Evolutionary conservation across 116 monocot genomes (phyloP), one percentile per base, ranked within the genome.

Genomic region (Zostera marina): DNA sequence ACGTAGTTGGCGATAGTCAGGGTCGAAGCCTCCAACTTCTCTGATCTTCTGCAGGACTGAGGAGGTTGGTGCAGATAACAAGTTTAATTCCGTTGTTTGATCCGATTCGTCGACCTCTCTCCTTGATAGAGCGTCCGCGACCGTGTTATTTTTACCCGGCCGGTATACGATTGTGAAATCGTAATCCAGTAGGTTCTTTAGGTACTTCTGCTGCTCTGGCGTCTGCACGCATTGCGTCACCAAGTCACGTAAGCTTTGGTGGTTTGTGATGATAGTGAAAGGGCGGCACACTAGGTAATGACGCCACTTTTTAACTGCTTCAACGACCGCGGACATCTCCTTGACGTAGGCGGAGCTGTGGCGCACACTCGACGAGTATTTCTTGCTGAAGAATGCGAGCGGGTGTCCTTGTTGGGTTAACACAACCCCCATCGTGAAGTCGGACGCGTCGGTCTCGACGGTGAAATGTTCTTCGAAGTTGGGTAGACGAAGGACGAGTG

Each of bases 241-340:
- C 7, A 59, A 15, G n/a, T 41, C 9, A 8, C 16, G 39, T 3
- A 59, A 11, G 17, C 40, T 42, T 38, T 41, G 32, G 3, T 59
- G 41, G 42, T 59, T 41, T 7, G 59, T 59, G 14, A 11, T 7
- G 2, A 61, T 45, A 4, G 22, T 22, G 45, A 44, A 61, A 4
- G 19, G 22, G 3, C 11, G 13, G 6, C 61, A 42, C 3, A 61
- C 3, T 8, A 61, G 16, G 22, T 61, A 61, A 44, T 3, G 44
- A 44, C 44, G 43, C 61, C 61, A 45, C 20, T 61, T 59, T 4
- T 14, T 59, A 3, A 59, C 59, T 41, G 41, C 59, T 11, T 19
- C 9, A 19, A 56, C 11, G 8, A 3, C 42, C 15, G 59, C 59
- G 11, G 39, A 11, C 38, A 59, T 59, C 17, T 59, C 59, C 19